A percentile compares a stretch with the other conserved stretches of the same genome.
Conservation (phyloP, 345 rosid genomes). For the Eucalyptus marginata region DNA sequence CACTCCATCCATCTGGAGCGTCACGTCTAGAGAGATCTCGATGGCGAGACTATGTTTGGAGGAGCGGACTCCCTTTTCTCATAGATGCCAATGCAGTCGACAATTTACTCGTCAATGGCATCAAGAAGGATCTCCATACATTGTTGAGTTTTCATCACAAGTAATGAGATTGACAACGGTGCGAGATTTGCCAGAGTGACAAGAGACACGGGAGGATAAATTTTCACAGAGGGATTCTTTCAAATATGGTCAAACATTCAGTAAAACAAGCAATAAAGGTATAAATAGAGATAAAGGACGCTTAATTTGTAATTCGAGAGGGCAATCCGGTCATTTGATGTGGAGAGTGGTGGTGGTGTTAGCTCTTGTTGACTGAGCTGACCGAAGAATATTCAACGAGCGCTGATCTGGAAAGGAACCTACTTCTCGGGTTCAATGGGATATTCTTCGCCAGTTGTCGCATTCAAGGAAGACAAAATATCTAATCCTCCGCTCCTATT, state of each 20-base stretch:
- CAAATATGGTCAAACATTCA: background rate
- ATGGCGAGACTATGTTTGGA: rapidly evolving
- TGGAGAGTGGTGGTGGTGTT: background rate
- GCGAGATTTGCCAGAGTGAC: rapidly evolving
- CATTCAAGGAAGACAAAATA: background rate
- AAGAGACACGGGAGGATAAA: background rate
- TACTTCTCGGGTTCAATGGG: background rate
- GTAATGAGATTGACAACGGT: no score
- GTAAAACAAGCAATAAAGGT: background rate
- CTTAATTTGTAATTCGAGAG: background rate
- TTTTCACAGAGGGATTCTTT: background rate
- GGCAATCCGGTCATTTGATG: background rate
- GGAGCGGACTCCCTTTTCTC: background rate
- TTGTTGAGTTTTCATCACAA: background rate
- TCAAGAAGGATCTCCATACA: rapidly evolving
- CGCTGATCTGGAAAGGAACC: background rate
- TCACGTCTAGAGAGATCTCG: rapidly evolving
- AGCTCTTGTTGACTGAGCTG: background rate
- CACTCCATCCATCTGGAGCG: background rate
- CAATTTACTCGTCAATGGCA: rapidly evolving
- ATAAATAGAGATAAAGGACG: background rate
- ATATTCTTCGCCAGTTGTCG: background rate
- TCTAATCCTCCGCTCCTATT: background rate
- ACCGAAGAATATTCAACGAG: background rate
- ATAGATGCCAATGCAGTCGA: rapidly evolving